Evolutionary conservation across 257 asterid genomes (phyloP).

Genomic region (Primulina eburnea): DNA sequence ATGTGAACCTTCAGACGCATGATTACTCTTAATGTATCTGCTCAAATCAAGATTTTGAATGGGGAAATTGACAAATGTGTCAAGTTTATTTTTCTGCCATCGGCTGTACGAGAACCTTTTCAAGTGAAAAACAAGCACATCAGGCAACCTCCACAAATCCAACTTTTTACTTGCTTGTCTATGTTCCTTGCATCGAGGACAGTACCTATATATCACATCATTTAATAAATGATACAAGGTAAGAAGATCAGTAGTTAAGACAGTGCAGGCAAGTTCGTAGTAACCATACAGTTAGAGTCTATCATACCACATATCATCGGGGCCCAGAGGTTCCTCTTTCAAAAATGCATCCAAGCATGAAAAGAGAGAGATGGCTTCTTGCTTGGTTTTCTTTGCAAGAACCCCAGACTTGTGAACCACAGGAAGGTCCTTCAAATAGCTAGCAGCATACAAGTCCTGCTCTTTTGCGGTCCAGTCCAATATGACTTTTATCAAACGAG

Average conservation of each 20-base stretch:
- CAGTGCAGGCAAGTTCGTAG: conserved; percentile 5
- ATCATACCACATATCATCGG: conserved; percentile 95
- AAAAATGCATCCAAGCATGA: conserved; percentile 92
- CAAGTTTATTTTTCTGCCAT: conserved; percentile 92
- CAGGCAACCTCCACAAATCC: conserved; percentile 93
- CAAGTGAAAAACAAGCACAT: conserved; percentile 81
- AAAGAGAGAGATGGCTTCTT: conserved; percentile 84
- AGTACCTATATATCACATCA: conserved; percentile 58
- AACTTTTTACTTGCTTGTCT: conserved; percentile 92
- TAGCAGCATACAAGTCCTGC: conserved; percentile 57
- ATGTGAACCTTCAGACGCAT: conserved; percentile 56
- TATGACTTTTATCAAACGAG: conserved; percentile 44
- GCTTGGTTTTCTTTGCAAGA: conserved; percentile 77
- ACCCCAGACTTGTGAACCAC: conserved; percentile 75
- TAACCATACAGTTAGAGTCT: conserved; percentile 8
- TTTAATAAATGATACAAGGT: conserved; percentile 16
- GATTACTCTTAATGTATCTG: conserved; percentile 68
- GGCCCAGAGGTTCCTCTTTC: conserved; percentile 96
- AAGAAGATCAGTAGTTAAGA: conserved; percentile 12
- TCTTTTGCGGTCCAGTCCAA: conserved; percentile 87
- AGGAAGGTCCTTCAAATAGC: conserved; percentile 76
- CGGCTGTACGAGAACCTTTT: conserved; percentile 87
- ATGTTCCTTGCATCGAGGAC: conserved; percentile 91
- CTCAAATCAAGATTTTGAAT: conserved; percentile 70
- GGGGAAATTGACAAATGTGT: conserved; percentile 87